Base-by-base conservation (phyloP, 495 filamentous ascomycete species). In the Penicillium flavigenum region DNA sequence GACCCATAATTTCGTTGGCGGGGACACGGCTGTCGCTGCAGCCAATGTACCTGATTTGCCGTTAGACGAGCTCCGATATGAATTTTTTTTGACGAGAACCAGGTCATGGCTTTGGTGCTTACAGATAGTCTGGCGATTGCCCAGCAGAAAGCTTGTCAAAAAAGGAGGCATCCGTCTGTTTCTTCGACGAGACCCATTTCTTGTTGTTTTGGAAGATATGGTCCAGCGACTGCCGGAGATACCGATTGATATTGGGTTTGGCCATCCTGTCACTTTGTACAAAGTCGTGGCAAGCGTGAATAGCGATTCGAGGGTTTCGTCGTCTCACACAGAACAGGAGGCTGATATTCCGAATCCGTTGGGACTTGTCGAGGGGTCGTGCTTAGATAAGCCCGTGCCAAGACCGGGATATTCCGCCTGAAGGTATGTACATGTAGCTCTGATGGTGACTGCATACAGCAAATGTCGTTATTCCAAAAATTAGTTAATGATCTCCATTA, bases 21-120 rank as follows among this genome's bases (percentile, higher is more conserved):
- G 91, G 91, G 60, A 87, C 83, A 51, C 91, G 88, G 51, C 84
- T 87, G 76, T 96, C 91, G 60, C 87, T 85, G 77, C 91, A 96
- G 57, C 91, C 91, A 54, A 96, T 80, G 79, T 86, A 90, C 26
- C 70, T 73, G 31, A 34, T 34, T 34, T 34, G 31, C 31, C 31
- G 31, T 34, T 14, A 34, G 31, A 12, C 3, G 31, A 12, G 29
- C 12, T 20, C 14, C 34, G 34, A n/a, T 38, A 38, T 38, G 34
- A 38, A 10, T 7, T n/a, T 38, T n/a, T 7, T n/a, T 38, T n/a
- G 14, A 17, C 1, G n/a, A 39, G 16, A 3, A n/a, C 6, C 3
- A 17, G 36, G 2, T 1, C 2, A 9, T 3, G 7, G 3, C n/a
- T 39, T 17, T 39, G 6, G 8, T 29, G 4, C 61, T 85, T 87